These are phyloP conservation scores for Chlamydomonas incerta DNA, from an alignment of 139 green algal species.

Conservation along the genomic window DNA sequence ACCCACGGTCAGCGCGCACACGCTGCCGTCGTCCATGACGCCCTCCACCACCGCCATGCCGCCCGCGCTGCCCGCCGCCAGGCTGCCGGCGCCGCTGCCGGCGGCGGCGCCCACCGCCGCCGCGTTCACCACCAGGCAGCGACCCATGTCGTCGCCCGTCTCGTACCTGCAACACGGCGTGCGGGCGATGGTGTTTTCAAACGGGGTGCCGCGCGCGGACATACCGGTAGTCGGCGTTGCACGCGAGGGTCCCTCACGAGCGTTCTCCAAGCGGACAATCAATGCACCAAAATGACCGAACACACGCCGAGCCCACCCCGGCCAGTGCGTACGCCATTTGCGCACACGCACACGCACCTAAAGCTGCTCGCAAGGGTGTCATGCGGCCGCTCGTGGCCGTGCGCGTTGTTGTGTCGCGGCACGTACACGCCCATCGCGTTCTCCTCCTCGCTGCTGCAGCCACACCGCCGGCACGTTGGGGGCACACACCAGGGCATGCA, in stretches of 20 bases:
- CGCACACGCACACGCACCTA: not conserved
- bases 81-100: not conserved
- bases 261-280: no score
- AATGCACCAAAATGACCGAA: no score
- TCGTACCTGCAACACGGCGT: not conserved
- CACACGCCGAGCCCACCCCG: no score
- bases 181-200: no score
- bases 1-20: slow-evolving; percentile 3
- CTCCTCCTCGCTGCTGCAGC: not conserved
- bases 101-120: no score
- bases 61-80: not conserved
- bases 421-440: not conserved
- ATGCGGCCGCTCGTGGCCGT: no score
- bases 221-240: no score
- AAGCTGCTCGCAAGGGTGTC: not conserved
- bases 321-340: no score
- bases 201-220: no score
- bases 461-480: no score
- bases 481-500: no score
- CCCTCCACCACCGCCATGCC: not conserved
- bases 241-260: no score
- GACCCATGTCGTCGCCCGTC: slow-evolving; percentile 6
- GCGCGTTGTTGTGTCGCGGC: not conserved
- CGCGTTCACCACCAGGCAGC: not conserved
- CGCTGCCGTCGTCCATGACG: slow-evolving; percentile 22